Evolutionary conservation across 108 stramenopile species (phyloP).

Genomic region (Schizochytrium sp.): DNA sequence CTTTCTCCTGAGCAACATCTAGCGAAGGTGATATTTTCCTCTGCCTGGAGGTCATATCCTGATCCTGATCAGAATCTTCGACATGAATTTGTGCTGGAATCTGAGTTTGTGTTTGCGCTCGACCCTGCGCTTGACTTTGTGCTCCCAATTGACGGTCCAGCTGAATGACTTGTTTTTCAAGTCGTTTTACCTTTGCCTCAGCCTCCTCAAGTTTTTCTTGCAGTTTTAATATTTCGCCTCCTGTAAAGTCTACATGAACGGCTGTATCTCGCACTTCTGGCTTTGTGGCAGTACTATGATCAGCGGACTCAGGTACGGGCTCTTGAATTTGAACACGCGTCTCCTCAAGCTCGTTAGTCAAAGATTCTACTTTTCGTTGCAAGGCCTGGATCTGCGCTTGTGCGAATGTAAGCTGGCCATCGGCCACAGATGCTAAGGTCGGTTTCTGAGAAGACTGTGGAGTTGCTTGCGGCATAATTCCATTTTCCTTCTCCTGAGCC

Average conservation of each 20-base stretch:
- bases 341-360: neutral
- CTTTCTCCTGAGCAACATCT: too few species aligned
- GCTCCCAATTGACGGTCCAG: neutral
- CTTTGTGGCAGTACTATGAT: neutral
- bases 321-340: neutral
- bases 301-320: neutral
- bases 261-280: neutral
- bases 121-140: neutral
- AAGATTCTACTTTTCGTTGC: neutral
- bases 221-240: neutral
- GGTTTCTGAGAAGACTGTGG: neutral
- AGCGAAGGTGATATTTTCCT: too few species aligned
- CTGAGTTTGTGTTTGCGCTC: neutral
- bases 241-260: neutral
- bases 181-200: neutral
- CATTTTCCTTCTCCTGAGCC: too few species aligned
- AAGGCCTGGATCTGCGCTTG: constrained; percentile 14
- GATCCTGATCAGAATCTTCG: neutral
- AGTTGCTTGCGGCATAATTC: neutral
- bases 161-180: neutral
- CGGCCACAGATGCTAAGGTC: neutral
- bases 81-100: neutral
- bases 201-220: neutral
- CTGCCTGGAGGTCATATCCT: too few species aligned
- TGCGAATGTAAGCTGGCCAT: neutral